Base-by-base conservation (phyloP, 1,284 basidiomycete genomes). In the Puccinia novopanici region DNA sequence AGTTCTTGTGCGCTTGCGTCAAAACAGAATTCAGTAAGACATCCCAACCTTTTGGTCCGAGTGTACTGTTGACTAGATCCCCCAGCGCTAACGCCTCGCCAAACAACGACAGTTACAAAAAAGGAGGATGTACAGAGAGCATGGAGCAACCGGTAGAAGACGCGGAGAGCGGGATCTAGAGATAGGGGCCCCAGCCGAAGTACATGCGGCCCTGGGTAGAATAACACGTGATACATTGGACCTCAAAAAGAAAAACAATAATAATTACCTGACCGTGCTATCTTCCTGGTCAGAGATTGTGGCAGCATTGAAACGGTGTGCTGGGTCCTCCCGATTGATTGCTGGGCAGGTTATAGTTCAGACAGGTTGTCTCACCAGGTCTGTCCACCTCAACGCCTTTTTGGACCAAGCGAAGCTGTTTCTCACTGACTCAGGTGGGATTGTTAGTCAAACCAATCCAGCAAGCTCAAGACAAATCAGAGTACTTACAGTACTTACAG, bases 241-340 rank as follows among this genome's bases (percentile, higher is more conserved):
- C 5, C 15, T 63, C 4, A 75, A 37, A 30, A 34, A 30, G n/a
- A 48, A 27, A 71, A 34, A 34, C 34, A 34, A 63, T 59, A 0
- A 50, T 34, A 65, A 2, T 63, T n/a, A 75, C 74, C 74, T 27
- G 30, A 75, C 79, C 15, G 59, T 65, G 57, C 57, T 65, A 75
- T 75, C 79, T 27, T 74, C 71, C 67, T 75, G 50, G 37, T 75
- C 71, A 75, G 75, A 81, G 19, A 65, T 73, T 27, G 77, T 80
- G 24, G 77, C 57, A 45, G 92, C 92, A 85, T 98, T 96, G 88
- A 99, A 95, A 59, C 94, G 91, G 89, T 99, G 99, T 0, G 95
- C 91, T 8, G 95, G 93, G 85, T 99, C 96, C 73, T 88, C 89
- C 0, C 90, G 88, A 83, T 94, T 91, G 61, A 90, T 89, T 83